Evolutionary conservation across 106 monocot species (phyloP).

Genomic region (Dioscorea dumetorum): DNA sequence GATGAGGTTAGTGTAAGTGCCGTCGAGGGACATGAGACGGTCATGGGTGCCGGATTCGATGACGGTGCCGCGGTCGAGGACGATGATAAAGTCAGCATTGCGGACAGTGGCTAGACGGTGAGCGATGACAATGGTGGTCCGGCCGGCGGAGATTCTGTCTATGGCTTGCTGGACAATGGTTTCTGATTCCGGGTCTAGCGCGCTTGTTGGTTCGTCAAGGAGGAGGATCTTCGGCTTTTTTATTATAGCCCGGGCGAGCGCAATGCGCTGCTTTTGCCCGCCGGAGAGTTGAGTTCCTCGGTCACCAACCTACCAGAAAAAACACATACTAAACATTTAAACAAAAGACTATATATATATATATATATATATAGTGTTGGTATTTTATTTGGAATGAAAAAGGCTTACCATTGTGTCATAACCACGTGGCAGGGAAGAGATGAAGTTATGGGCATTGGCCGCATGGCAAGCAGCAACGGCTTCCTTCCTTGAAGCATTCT

Average conservation of each 20-base stretch:
- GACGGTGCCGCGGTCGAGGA: neutral
- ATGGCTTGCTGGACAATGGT: neutral
- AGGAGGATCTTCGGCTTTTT: conserved; percentile 33
- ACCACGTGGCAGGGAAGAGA: conserved; percentile 23
- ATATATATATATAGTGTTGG: neutral
- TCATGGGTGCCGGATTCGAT: conserved; percentile 23
- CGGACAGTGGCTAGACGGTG: neutral
- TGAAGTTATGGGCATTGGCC: conserved; percentile 32
- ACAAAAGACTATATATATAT: neutral
- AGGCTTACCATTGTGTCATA: conserved; percentile 28
- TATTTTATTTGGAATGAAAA: no score
- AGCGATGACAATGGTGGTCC: neutral
- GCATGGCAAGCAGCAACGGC: conserved; percentile 19
- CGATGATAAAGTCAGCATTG: neutral
- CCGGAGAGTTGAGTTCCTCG: conserved; percentile 1
- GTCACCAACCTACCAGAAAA: neutral
- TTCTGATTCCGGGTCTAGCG: neutral
- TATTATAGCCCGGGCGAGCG: conserved; percentile 18
- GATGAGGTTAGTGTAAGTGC: conserved; percentile 17
- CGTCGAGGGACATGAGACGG: conserved; percentile 12
- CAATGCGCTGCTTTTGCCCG: conserved; percentile 3
- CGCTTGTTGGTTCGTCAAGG: conserved; percentile 26
- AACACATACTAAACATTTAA: no score
- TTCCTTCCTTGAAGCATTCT: conserved; percentile 25
- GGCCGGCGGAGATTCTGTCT: neutral